Conservation (phyloP, 1,284 basidiomycete species). For the Trichosporon sp. region DNA sequence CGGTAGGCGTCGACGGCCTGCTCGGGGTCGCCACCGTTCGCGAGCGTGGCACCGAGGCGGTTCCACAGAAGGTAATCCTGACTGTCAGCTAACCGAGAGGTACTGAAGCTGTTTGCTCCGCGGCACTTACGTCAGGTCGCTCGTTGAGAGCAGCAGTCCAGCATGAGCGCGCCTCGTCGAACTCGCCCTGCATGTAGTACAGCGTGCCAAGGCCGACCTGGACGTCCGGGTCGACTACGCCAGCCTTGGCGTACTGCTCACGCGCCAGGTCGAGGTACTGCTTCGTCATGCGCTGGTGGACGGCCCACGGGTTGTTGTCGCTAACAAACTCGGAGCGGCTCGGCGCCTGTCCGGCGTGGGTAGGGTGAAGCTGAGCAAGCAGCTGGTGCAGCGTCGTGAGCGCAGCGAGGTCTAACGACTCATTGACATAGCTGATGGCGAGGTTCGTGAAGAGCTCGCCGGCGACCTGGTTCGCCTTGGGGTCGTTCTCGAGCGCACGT, state of each 20-base stretch:
- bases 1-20: slow-evolving; percentile 93
- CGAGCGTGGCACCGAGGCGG: slow-evolving; percentile 85
- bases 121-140: slow-evolving; percentile 58
- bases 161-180: slow-evolving; percentile 63
- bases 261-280: slow-evolving; percentile 80
- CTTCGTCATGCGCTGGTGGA: slow-evolving; percentile 74
- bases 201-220: slow-evolving; percentile 90
- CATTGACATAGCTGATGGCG: slow-evolving; percentile 96
- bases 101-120: background rate
- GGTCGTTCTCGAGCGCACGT: slow-evolving; percentile 62
- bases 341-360: slow-evolving; percentile 48
- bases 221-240: slow-evolving; percentile 77
- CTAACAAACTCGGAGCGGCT: slow-evolving; percentile 21
- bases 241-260: slow-evolving; percentile 61
- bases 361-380: slow-evolving; percentile 72
- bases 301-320: slow-evolving; percentile 70
- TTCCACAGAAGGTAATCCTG: slow-evolving; percentile 97
- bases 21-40: slow-evolving; percentile 91
- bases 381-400: slow-evolving; percentile 83
- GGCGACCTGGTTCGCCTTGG: slow-evolving; percentile 58
- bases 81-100: too few species aligned
- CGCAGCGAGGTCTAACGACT: slow-evolving; percentile 82
- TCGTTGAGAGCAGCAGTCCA: slow-evolving; percentile 77
- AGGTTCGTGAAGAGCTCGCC: slow-evolving; percentile 85
- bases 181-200: slow-evolving; percentile 66